Conservation (phyloP, 129 eudicot species). For the Rutidosis leptorrhynchoides region DNA sequence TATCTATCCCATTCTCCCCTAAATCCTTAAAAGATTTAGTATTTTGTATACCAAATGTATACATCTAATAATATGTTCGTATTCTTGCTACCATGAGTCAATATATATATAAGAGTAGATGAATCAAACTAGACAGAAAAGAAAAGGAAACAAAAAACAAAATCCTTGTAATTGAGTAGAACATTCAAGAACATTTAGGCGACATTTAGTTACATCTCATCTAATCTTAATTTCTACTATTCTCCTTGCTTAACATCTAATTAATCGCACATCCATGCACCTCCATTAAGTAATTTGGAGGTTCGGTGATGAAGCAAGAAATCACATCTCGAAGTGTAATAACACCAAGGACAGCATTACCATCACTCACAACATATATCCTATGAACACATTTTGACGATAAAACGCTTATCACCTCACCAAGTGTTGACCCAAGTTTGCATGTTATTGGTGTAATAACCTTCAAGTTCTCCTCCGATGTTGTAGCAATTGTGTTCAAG, state of each 20-base stretch:
- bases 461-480: constrained; percentile 41
- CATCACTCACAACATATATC: constrained; percentile 50
- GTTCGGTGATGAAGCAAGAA: constrained; percentile 82
- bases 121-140: no score
- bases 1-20: no score
- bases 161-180: constrained; percentile 1
- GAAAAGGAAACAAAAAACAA: not conserved
- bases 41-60: no score
- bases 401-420: constrained; percentile 62
- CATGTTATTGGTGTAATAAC: constrained; percentile 64
- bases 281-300: constrained; percentile 66
- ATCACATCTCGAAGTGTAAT: constrained; percentile 90
- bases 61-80: no score
- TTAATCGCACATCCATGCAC: constrained; percentile 53
- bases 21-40: no score
- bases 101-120: no score
- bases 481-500: constrained; percentile 54
- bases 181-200: constrained; percentile 8
- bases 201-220: constrained; percentile 20
- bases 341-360: constrained; percentile 55
- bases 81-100: no score
- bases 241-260: constrained; percentile 45
- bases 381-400: constrained; percentile 71
- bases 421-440: constrained; percentile 63
- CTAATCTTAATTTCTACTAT: constrained; percentile 31